Base-by-base conservation (phyloP, 306 rosid genomes). In the Cercis canadensis region DNA sequence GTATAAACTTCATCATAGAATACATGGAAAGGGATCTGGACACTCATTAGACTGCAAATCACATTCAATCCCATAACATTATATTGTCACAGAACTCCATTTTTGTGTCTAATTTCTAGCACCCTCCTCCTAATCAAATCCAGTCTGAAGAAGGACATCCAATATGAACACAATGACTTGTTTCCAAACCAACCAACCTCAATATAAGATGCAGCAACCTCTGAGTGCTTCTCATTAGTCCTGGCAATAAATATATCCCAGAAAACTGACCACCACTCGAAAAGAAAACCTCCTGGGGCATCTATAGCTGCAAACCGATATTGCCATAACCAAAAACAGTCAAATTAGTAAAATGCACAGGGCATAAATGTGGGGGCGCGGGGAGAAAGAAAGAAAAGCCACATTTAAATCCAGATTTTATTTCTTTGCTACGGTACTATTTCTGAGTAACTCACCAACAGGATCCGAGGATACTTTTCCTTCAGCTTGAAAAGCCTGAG, bases 181-280 rank as follows among this genome's bases (percentile, higher is more conserved):
- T 43, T 44, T 49, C 45, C 51, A 54, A 78, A 79, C 92, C 36
- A 65, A 95, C 99, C 36, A 65, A 95, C 99, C 99, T 95, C 99
- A 19, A 95, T 95, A 75, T 95, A 95, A 14, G 99, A 95, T 33
- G 99, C 97, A 53, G 99, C 99, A 66, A 91, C 96, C 75, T 95
- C 97, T 0, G 99, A 95, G 80, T 95, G 99, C 81, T 95, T 95
- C 91, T 95, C 99, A 79, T 95, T 91, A 56, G 99, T 95, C 82
- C 99, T 85, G 47, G 99, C 99, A 74, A 95, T 95, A 68, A 95
- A 95, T 60, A 95, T 95, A 78, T 95, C 99, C 99, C 99, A 94
- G 89, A 94, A 94, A 81, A 94, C 97, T 8, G 99, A 94, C 99
- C 99, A 94, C 99, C 99, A 94, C 76, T 95, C 99, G 7, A 95